Evolutionary conservation across 306 rosid species (phyloP), one percentile per base, ranked within the genome.

Genomic region (Trifolium repens): DNA sequence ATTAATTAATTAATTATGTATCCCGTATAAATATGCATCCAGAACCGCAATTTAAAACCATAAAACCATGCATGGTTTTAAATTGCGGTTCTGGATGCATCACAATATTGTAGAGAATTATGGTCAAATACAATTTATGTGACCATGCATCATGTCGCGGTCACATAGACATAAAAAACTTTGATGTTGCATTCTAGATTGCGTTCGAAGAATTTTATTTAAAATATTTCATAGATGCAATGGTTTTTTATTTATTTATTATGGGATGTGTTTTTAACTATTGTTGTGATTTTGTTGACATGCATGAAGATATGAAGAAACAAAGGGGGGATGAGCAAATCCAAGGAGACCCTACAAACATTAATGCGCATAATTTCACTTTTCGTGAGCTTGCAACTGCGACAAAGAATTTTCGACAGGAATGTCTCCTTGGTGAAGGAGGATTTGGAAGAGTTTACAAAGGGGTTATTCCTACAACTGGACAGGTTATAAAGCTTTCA

Each of bases 371-470:
- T 69, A 30, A 2, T 76, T 94, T 67, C 84, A 94, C 85, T 7
- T 94, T 94, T 78, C 91, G 98, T 3, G 98, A 94, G 89, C 78
- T 94, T 40, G 98, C 98, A 58, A 86, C 87, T 0, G 98, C 98
- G 15, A 94, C 98, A 3, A 91, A 87, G 86, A 94, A 94, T 77
- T 94, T 94, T 88, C 85, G 93, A 0, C 97, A 94, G 68, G 98
- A 91, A 80, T 84, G 91, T 46, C 87, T 91, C 14, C n/a, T 94
- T 40, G 85, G 85, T 5, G 98, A 91, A 87, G 96, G 87, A 42
- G 91, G 96, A 24, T 91, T 87, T 34, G 98, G 98, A 50, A 89
- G 91, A 80, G 84, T 91, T 35, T 94, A 88, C 30, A 94, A 86
- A 81, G 98, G 96, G 26, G 68, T 86, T 14, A 78, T 91, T 72